phyloP scores from a whole-genome alignment of 257 asterid genomes.

The Fraxinus excelsior region DNA sequence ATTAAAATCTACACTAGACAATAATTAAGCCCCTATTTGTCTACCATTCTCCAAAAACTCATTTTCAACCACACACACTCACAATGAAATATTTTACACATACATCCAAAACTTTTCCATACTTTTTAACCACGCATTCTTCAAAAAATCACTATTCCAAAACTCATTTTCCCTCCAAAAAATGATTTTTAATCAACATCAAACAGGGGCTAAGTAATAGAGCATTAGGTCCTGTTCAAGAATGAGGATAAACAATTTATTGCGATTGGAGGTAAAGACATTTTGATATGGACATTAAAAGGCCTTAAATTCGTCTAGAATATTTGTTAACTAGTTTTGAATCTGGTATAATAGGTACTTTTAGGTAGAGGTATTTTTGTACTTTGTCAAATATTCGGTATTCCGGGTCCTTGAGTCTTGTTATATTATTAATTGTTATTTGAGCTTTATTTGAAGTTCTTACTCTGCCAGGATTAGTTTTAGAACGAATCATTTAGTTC shows the following conservation, averaged over 20 bases:
- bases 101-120: too few species aligned
- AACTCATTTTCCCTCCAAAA: too few species aligned
- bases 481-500: neutral
- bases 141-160: too few species aligned
- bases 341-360: neutral
- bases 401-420: neutral
- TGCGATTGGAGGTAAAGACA: neutral
- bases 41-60: too few species aligned
- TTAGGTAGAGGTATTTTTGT: neutral
- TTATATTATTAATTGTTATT: neutral
- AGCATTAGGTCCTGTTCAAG: neutral
- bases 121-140: too few species aligned
- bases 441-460: neutral
- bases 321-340: neutral
- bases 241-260: neutral
- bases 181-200: too few species aligned
- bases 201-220: neutral
- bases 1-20: neutral
- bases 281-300: neutral
- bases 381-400: neutral
- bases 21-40: neutral
- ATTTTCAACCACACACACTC: too few species aligned
- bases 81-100: too few species aligned
- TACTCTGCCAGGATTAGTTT: neutral
- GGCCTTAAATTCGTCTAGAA: neutral